Evolutionary conservation across 2,329 filamentous ascomycete genomes (phyloP), one percentile per base, ranked within the genome.

Genomic region (Stagonosporopsis tanaceti): DNA sequence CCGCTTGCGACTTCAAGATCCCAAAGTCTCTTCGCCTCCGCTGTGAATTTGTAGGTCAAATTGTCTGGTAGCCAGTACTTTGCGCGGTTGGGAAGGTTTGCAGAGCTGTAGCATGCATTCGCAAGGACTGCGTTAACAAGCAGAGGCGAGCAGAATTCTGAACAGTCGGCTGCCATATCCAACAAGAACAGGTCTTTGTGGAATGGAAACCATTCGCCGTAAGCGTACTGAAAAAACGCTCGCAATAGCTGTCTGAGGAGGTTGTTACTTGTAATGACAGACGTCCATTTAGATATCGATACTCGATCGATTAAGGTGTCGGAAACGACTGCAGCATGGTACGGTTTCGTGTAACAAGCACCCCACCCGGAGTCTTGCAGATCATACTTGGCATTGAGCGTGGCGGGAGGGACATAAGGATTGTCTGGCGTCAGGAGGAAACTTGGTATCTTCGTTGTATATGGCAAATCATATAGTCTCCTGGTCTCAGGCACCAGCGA

Each of bases 381-480:
- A 5, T 38, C n/a, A 34, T 25, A 7, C 22, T 25, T 40, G 6
- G 35, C 47, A 24, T 42, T 27, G 14, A 41, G 28, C 7, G n/a
- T 34, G 28, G 35, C 27, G 2, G 39, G 30, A 38, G 15, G 22
- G 27, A 35, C 11, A 24, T 51, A 44, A 12, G 24, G 39, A 7
- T 51, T 51, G 22, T 51, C 40, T 45, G 48, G 40, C 3, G 47
- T 50, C 17, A 51, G 22, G 4, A 51, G 11, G 6, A 20, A 51
- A 15, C 32, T 40, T 34, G 48, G 48, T 5, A 51, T 30, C 15
- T 51, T 22, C 8, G 24, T 20, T 7, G 45, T 27, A 20, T 60
- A 64, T n/a, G 60, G 65, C 34, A 67, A 60, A 12, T 63, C 54
- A 34, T 63, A 68, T 46, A 58, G 61, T 17, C 47, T 47, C 14